A percentile compares a stretch with the other conserved stretches of the same genome.
phyloP scores from a whole-genome alignment of 805 yeast species.

The Schwanniomyces occidentalis region DNA sequence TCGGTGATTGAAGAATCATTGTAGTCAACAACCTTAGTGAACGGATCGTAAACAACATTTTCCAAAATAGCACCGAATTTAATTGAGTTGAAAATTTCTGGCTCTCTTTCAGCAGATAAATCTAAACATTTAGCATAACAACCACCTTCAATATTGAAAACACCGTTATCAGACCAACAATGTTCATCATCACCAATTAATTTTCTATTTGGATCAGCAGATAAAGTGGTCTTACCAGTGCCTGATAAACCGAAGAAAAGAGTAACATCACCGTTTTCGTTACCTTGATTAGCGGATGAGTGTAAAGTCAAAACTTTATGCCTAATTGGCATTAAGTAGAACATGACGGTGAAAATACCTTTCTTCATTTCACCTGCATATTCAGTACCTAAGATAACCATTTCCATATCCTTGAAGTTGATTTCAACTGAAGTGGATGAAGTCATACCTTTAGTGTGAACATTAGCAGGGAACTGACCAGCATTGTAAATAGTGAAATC shows the following conservation, averaged over 20 bases:
- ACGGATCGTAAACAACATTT: constrained; percentile 83
- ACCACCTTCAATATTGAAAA: constrained; percentile 99
- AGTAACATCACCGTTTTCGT: constrained; percentile 78
- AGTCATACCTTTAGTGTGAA: constrained; percentile 96
- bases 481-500: constrained; percentile 98
- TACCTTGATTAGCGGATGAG: constrained; percentile 93
- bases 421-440: constrained; percentile 94
- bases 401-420: constrained; percentile 96
- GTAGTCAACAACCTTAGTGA: constrained; percentile 82
- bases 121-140: constrained; percentile 98
- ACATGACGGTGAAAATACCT: constrained; percentile 98
- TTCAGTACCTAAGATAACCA: constrained; percentile 98
- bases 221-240: constrained; percentile 96
- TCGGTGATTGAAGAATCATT: constrained; percentile 81
- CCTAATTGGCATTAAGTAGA: constrained; percentile 95
- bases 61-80: constrained; percentile 93
- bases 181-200: constrained; percentile 99
- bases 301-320: constrained; percentile 90
- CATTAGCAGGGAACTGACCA: constrained; percentile 98
- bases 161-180: constrained; percentile 99
- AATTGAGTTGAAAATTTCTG: constrained; percentile 94
- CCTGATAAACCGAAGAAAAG: constrained; percentile 96
- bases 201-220: constrained; percentile 92
- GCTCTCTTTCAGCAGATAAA: constrained; percentile 88
- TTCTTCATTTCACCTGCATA: constrained; percentile 99